These are phyloP conservation scores for Sporothrix brunneoviolacea DNA, from an alignment of 2,329 filamentous ascomycete genomes.

Conservation along the genomic window DNA sequence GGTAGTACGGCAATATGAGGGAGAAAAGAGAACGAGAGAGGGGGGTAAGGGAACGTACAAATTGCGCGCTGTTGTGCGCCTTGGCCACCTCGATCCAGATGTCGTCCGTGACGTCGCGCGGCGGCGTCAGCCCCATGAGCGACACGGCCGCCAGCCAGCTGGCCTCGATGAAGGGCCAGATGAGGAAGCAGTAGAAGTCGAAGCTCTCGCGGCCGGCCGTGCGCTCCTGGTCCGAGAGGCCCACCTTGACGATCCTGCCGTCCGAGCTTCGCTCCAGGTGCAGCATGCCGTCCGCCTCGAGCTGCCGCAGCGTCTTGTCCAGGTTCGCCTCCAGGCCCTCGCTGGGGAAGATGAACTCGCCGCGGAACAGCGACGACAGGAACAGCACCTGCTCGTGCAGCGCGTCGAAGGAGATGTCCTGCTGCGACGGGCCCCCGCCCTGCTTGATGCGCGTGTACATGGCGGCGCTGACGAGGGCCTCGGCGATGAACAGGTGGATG, in stretches of 20 bases:
- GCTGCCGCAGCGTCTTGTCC: conserved; percentile 66
- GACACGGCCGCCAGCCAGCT: conserved; percentile 87
- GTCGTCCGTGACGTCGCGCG: conserved; percentile 49
- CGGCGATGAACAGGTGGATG: conserved; percentile 93
- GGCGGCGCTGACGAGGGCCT: conserved; percentile 80
- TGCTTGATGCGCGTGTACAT: conserved; percentile 89
- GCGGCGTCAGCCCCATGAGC: conserved; percentile 78
- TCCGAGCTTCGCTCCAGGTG: conserved; percentile 54
- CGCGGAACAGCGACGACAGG: conserved; percentile 85
- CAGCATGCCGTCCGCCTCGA: conserved; percentile 76
- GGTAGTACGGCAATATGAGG: background rate
- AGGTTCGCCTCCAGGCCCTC: conserved; percentile 77
- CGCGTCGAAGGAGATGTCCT: conserved; percentile 69
- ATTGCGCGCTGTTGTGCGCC: conserved; percentile 73
- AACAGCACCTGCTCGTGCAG: conserved; percentile 78
- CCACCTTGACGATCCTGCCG: conserved; percentile 54
- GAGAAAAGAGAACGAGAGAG: background rate
- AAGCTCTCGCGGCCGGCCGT: conserved; percentile 82
- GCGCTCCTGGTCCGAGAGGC: conserved; percentile 70
- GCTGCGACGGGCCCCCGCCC: conserved; percentile 75
- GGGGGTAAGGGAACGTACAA: conserved; percentile 45
- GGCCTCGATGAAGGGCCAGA: conserved; percentile 97
- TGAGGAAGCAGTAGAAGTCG: conserved; percentile 97
- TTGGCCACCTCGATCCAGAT: conserved; percentile 73
- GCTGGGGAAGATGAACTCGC: conserved; percentile 93